Base-by-base conservation (phyloP, 495 filamentous ascomycete genomes). In the Talaromyces adpressus region DNA sequence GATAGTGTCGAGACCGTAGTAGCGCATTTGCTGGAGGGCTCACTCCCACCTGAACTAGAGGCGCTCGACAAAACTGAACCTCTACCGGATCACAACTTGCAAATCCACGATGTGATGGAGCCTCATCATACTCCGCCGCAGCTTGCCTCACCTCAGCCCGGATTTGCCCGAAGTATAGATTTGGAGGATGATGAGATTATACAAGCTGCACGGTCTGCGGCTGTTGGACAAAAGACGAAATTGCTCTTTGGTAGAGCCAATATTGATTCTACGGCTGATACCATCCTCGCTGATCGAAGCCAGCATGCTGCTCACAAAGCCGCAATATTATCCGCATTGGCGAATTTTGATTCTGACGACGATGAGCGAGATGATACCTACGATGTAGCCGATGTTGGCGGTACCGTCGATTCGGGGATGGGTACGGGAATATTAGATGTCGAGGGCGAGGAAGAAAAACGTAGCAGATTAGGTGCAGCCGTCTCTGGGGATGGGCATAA, bases 291-390 rank as follows among this genome's bases (percentile, higher is more conserved):
- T 23, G 77, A 84, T 63, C 79, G 79, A 62, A 74, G 68, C 62
- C 67, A 87, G 41, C 81, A 82, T 32, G 81, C 86, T 29, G 77
- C 84, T 41, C 84, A 87, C 69, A 97, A 97, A 77, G 89, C 91
- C 5, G 89, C 92, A 34, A 97, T 98, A 70, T 82, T 97, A 12
- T 89, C 94, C 22, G 94, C 94, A 0, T 86, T 98, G 11, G 90
- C 91, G 11, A 84, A 90, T 5, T 97, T 98, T 69, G 93, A 98
- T 77, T 87, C 87, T 0, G 94, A 97, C 67, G 93, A 97, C 70
- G 94, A 98, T 75, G 94, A 98, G 76, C 87, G 92, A 36, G 94
- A 98, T 75, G 94, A 98, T 70, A 98, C 94, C 2, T 98, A 98
- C 74, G 94, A 98, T 68, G 82, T 86, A 8, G 89, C 84, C 47